These are phyloP conservation scores for Dendryphion nanum DNA, from an alignment of 2,329 filamentous ascomycete species.

Conservation along the genomic window DNA sequence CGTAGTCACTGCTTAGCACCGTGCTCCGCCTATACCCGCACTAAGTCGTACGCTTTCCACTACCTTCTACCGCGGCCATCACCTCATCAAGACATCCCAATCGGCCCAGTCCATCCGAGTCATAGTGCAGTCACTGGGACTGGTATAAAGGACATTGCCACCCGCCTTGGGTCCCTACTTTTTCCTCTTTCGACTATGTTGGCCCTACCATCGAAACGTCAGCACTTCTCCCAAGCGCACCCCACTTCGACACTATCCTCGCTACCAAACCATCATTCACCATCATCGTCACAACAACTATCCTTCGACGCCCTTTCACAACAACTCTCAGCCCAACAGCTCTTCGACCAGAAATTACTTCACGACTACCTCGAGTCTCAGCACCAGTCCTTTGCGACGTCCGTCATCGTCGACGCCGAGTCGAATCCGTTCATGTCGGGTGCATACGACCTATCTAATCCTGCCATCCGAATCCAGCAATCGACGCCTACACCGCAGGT, in stretches of 20 bases:
- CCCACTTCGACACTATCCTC: slow-evolving; percentile 19
- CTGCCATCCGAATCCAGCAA: slow-evolving; percentile 41
- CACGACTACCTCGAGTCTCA: slow-evolving; percentile 39
- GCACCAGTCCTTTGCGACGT: slow-evolving; percentile 21
- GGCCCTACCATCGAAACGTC: slow-evolving; percentile 38
- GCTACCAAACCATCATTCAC: slow-evolving; percentile 13
- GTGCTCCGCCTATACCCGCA: background rate
- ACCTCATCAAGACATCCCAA: slow-evolving; percentile 29
- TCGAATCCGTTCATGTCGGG: slow-evolving; percentile 33
- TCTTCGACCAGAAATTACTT: slow-evolving; percentile 32
- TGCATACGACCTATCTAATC: slow-evolving; percentile 33
- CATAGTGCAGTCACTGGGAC: slow-evolving; percentile 11
- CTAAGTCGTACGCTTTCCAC: slow-evolving; percentile 27
- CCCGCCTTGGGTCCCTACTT: slow-evolving; percentile 31
- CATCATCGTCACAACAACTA: slow-evolving; percentile 27
- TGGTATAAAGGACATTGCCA: slow-evolving; percentile 40
- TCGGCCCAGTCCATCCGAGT: slow-evolving; percentile 29
- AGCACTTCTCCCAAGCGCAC: slow-evolving; percentile 27
- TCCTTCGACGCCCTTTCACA: slow-evolving; percentile 18
- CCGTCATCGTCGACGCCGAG: slow-evolving; percentile 11
- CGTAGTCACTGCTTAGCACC: slow-evolving; percentile 5
- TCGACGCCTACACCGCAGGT: slow-evolving; percentile 40
- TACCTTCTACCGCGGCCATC: slow-evolving; percentile 29
- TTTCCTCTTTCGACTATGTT: slow-evolving; percentile 33
- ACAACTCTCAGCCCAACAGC: slow-evolving; percentile 22